phyloP scores from a whole-genome alignment of 305 asterid genomes.

The Plantago coronopus region DNA sequence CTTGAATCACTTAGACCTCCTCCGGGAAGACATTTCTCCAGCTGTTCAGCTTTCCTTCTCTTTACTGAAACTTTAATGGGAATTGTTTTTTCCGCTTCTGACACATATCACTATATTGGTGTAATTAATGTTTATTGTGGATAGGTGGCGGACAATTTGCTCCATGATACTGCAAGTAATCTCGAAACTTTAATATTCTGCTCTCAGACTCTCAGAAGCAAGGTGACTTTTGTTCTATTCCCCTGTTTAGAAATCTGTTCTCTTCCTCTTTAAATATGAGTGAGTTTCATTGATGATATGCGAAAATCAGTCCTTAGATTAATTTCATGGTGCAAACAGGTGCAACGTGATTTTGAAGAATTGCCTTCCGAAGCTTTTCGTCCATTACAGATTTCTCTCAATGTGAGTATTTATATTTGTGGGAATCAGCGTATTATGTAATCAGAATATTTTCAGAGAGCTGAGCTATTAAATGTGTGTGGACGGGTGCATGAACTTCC shows the following conservation, averaged over 20 bases:
- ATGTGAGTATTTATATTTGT: slow-evolving; percentile 48
- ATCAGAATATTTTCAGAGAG: background rate
- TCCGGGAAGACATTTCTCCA: slow-evolving; percentile 13
- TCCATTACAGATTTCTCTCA: slow-evolving; percentile 78
- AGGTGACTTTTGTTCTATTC: slow-evolving; percentile 40
- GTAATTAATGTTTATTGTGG: slow-evolving; percentile 28
- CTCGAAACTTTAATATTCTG: slow-evolving; percentile 91
- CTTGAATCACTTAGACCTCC: slow-evolving; percentile 2
- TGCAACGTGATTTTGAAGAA: slow-evolving; percentile 98
- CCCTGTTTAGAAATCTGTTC: background rate
- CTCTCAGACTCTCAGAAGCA: slow-evolving; percentile 97
- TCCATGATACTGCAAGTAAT: slow-evolving; percentile 87
- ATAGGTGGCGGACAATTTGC: slow-evolving; percentile 98
- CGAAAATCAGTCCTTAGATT: slow-evolving; percentile 21
- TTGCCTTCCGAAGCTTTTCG: slow-evolving; percentile 94
- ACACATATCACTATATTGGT: slow-evolving; percentile 10
- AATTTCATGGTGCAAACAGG: slow-evolving; percentile 51
- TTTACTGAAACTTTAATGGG: slow-evolving; percentile 2
- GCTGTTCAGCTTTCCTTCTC: slow-evolving; percentile 7
- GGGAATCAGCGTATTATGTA: slow-evolving; percentile 3
- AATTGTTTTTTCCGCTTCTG: background rate
- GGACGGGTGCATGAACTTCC: slow-evolving; percentile 6
- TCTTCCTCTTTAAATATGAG: background rate
- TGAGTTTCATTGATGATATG: slow-evolving; percentile 10
- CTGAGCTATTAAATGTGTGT: background rate